phyloP scores from a whole-genome alignment of 2,329 filamentous ascomycete species.

The Coleophoma crateriformis region DNA sequence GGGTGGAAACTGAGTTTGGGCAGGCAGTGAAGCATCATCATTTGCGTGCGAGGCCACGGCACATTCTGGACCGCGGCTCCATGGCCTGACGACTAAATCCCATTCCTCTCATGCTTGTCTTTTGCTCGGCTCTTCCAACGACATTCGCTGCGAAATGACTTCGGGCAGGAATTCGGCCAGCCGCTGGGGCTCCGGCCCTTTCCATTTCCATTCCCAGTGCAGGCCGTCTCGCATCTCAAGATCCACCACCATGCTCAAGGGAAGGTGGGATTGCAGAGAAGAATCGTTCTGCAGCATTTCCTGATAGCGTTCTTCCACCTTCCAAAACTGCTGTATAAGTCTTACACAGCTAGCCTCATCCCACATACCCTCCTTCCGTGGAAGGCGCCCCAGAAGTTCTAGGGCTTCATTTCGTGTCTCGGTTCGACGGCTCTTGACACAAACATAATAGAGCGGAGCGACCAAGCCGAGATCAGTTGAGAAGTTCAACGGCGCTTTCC shows the following conservation, averaged over 20 bases:
- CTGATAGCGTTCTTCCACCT: conserved; percentile 14
- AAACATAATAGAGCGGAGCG: conserved; percentile 21
- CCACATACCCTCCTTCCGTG: conserved; percentile 26
- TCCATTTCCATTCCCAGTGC: conserved; percentile 19
- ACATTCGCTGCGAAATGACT: too few relatives aligned
- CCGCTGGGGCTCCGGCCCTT: background rate
- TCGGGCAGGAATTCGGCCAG: too few relatives aligned
- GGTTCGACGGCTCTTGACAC: conserved; percentile 12
- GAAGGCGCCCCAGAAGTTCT: conserved; percentile 15
- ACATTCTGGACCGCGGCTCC: too few relatives aligned
- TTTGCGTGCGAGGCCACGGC: too few relatives aligned
- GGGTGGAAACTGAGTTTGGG: too few relatives aligned
- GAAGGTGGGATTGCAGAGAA: background rate
- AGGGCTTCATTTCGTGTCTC: conserved; percentile 13
- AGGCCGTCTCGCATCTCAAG: conserved; percentile 15
- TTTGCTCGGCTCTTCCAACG: too few relatives aligned
- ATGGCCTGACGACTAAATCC: too few relatives aligned
- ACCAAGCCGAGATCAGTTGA: conserved; percentile 22
- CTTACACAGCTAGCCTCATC: conserved; percentile 13
- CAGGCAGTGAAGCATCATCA: too few relatives aligned
- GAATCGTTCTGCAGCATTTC: background rate
- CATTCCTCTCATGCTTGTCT: too few relatives aligned
- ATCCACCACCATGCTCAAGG: conserved; percentile 9
- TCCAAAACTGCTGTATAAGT: conserved; percentile 19
- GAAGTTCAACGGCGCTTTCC: conserved; percentile 18